These are phyloP conservation scores for Parastagonospora nodorum DNA, from an alignment of 2,329 filamentous ascomycete species.

Conservation along the genomic window DNA sequence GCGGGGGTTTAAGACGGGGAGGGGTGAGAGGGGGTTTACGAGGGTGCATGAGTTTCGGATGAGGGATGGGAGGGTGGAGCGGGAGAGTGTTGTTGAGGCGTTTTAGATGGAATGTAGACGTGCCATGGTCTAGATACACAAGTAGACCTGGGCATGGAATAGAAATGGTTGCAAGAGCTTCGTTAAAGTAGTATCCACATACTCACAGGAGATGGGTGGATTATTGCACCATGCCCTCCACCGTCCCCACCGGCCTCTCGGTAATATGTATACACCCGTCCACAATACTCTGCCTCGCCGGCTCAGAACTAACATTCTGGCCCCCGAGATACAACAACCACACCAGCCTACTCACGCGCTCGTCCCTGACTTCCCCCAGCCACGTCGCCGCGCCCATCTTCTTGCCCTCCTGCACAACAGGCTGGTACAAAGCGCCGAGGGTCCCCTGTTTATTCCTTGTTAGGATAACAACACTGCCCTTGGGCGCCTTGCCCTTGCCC, in stretches of 20 bases:
- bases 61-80: too few relatives aligned
- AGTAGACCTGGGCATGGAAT: too few relatives aligned
- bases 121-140: too few relatives aligned
- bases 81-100: too few relatives aligned
- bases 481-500: conserved; percentile 75
- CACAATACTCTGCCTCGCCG: conserved; percentile 78
- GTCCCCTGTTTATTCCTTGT: conserved; percentile 68
- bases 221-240: conserved; percentile 72
- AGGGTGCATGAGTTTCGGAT: too few relatives aligned
- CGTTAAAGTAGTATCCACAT: too few relatives aligned
- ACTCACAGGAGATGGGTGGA: too few relatives aligned
- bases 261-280: conserved; percentile 88
- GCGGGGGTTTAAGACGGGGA: too few relatives aligned
- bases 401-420: conserved; percentile 28
- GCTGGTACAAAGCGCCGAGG: conserved; percentile 51
- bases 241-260: conserved; percentile 83
- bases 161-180: too few relatives aligned
- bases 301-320: conserved; percentile 83
- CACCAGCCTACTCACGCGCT: conserved; percentile 77
- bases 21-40: too few relatives aligned
- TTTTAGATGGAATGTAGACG: too few relatives aligned
- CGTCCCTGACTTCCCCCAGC: conserved; percentile 76
- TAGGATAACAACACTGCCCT: conserved; percentile 77
- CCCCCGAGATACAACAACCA: conserved; percentile 93
- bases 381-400: conserved; percentile 55